Base-by-base conservation (phyloP, 257 asterid genomes). In the Salvia splendens region DNA sequence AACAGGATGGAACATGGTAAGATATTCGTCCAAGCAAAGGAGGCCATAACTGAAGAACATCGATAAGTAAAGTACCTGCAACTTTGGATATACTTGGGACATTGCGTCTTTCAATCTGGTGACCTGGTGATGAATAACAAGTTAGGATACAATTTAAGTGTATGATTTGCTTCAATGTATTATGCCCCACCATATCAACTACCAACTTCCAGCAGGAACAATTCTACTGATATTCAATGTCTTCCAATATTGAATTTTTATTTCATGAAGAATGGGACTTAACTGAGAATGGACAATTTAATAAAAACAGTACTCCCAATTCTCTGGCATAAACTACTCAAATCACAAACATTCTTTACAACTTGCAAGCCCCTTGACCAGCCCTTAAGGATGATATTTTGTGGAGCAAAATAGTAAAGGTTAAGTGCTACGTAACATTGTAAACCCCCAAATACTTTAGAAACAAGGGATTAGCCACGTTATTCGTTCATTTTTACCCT, bases 81-180 rank as follows among this genome's bases (percentile, higher is more conserved):
- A 73, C 86, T 93, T 85, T 33, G 85, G 90, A 71, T 90, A 90
- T 70, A 84, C 79, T 77, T 81, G 82, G 41, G 95, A 84, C 99
- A 90, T 93, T 46, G 92, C 92, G 57, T 93, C 96, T 83, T 88
- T 90, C 82, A 90, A 61, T 75, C 85, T 88, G 68, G 88, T 76
- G 15, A 85, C 98, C 97, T 92, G 79, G 67, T 55, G 56, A 75
- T 43, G 50, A 49, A 36, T 9, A 16, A 65, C 48, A 47, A 61
- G 48, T 51, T 24, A 32, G 69, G 68, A 59, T 40, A 55, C 38
- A 58, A 65, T 58, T 16, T 36, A 14, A 61, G 36, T 58, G 50
- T 45, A 28, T 14, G 41, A 61, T 52, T n/a, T 3, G n/a, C 38
- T n/a, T 47, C 24, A 35, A 52, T 30, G 57, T 16, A 20, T 16